phyloP scores from a whole-genome alignment of 73 alveolate species.

The Paramecium caudatum region DNA sequence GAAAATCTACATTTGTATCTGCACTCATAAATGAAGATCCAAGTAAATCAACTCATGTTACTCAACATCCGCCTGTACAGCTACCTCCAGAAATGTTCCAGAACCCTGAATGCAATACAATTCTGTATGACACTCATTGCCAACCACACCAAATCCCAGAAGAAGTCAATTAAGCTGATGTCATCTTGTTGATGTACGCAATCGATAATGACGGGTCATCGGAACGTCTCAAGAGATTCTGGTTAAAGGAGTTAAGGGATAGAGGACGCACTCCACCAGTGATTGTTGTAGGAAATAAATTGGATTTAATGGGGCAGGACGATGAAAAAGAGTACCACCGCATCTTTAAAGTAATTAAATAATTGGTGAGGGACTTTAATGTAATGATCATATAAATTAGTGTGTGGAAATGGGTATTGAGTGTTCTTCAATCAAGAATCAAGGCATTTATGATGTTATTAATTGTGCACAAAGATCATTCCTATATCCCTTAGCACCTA shows the following conservation, averaged over 20 bases:
- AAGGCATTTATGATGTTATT: constrained; percentile 70
- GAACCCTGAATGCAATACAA: constrained; percentile 50
- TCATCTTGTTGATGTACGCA: constrained; percentile 36
- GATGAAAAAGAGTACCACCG: constrained; percentile 18
- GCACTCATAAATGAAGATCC: background rate
- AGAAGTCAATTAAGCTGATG: constrained; percentile 31
- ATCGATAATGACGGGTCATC: constrained; percentile 14
- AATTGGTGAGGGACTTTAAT: constrained; percentile 22
- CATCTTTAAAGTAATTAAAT: constrained; percentile 47
- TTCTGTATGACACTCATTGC: constrained; percentile 31
- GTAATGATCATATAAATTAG: constrained; percentile 38
- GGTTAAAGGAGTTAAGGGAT: constrained; percentile 40
- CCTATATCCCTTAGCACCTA: constrained; percentile 72
- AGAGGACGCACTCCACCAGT: background rate
- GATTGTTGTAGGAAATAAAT: constrained; percentile 50
- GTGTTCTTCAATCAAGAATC: constrained; percentile 45
- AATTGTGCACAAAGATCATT: constrained; percentile 77
- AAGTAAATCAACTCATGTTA: background rate
- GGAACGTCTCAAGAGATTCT: constrained; percentile 54
- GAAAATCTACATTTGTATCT: constrained; percentile 49
- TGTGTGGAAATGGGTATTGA: constrained; percentile 76
- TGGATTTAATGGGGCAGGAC: constrained; percentile 34
- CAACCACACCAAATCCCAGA: constrained; percentile 34
- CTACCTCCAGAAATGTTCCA: constrained; percentile 31
- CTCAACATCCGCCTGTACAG: constrained; percentile 1